phyloP scores from a whole-genome alignment of 495 filamentous ascomycete genomes.

The Amphirosellinia nigrospora region DNA sequence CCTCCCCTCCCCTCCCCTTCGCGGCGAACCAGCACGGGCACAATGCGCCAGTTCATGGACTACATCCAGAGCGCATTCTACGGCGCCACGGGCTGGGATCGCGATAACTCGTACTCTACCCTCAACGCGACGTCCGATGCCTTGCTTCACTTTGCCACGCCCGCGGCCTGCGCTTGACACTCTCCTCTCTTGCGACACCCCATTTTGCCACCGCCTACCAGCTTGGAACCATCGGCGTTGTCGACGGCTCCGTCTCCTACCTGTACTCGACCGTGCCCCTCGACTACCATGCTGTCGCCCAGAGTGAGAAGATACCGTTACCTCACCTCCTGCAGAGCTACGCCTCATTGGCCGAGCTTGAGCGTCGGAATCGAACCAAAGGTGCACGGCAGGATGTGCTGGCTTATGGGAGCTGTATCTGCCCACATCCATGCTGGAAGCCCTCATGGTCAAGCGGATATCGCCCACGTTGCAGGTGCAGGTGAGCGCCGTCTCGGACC shows the following conservation, averaged over 20 bases:
- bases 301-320: slow-evolving; percentile 54
- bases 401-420: slow-evolving; percentile 91
- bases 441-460: slow-evolving; percentile 81
- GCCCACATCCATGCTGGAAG: slow-evolving; percentile 83
- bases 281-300: slow-evolving; percentile 49
- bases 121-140: slow-evolving; percentile 86
- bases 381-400: slow-evolving; percentile 57
- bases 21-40: slow-evolving; percentile 4
- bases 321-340: slow-evolving; percentile 55
- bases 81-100: slow-evolving; percentile 84
- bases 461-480: slow-evolving; percentile 80
- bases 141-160: slow-evolving; percentile 83
- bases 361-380: slow-evolving; percentile 33
- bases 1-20: not conserved
- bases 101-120: slow-evolving; percentile 89
- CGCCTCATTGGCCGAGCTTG: slow-evolving; percentile 49
- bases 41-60: slow-evolving; percentile 98
- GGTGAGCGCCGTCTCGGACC: slow-evolving; percentile 81
- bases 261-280: slow-evolving; percentile 84
- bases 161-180: slow-evolving; percentile 74
- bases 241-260: slow-evolving; percentile 91
- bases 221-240: slow-evolving; percentile 79
- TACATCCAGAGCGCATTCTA: slow-evolving; percentile 94
- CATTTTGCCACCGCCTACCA: slow-evolving; percentile 93
- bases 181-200: slow-evolving; percentile 88